These are phyloP conservation scores for Rhizopogon sp. DNA, from an alignment of 768 basidiomycete species.

Conservation along the genomic window DNA sequence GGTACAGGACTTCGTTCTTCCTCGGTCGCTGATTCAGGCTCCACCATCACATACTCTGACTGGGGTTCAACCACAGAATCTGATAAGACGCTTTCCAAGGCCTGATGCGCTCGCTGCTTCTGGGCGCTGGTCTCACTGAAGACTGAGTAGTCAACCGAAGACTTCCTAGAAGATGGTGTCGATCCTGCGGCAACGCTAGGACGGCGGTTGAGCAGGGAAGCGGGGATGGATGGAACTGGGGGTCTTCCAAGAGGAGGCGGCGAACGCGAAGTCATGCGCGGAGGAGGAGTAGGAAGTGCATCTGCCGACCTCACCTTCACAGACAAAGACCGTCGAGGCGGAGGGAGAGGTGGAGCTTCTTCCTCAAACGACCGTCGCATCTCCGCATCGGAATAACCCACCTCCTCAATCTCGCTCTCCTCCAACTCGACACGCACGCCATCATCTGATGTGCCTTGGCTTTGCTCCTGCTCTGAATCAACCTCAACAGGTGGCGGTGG, in stretches of 20 bases:
- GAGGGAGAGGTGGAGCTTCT: constrained; percentile 46
- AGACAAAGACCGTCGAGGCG: constrained; percentile 35
- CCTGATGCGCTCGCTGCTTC: constrained; percentile 1
- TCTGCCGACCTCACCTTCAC: constrained; percentile 20
- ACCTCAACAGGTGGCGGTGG: constrained; percentile 17
- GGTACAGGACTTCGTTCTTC: constrained; percentile 23
- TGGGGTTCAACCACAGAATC: constrained; percentile 17
- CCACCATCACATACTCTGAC: constrained; percentile 62
- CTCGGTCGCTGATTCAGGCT: constrained; percentile 40
- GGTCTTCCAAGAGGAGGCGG: constrained; percentile 32
- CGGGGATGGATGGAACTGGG: constrained; percentile 31
- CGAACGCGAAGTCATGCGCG: constrained; percentile 23
- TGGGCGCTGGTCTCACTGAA: constrained; percentile 5
- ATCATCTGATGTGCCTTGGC: constrained; percentile 47
- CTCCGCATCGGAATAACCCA: constrained; percentile 49
- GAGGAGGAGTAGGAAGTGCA: constrained; percentile 44
- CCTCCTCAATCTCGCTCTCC: constrained; percentile 71
- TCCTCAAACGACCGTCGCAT: constrained; percentile 38
- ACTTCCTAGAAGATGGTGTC: constrained; percentile 31
- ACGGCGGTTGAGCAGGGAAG: constrained; percentile 28
- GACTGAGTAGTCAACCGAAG: constrained; percentile 29
- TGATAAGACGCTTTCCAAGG: not conserved
- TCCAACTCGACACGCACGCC: constrained; percentile 63
- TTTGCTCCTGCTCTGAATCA: constrained; percentile 4
- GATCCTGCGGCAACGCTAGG: constrained; percentile 30